Percentiles rank a stretch among this genome's conserved stretches.
phyloP scores from a whole-genome alignment of 176 grass and related monocot species.

The Oryza brachyantha region DNA sequence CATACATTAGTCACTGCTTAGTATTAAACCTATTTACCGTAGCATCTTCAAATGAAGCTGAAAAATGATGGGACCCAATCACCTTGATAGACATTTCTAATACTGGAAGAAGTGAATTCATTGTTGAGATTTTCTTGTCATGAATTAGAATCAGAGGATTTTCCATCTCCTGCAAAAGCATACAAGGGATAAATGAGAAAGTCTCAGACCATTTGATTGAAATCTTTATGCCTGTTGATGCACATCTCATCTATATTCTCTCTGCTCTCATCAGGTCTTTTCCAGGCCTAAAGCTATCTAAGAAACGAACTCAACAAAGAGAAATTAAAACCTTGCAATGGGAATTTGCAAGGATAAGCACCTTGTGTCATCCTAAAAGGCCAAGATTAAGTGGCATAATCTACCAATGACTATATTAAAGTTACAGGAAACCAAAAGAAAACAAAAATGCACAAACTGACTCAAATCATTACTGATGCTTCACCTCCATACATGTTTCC shows the following conservation, averaged over 20 bases:
- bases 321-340: not conserved
- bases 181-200: constrained; percentile 14
- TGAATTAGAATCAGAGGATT: constrained; percentile 94
- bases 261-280: not conserved
- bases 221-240: not conserved
- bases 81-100: constrained; percentile 83
- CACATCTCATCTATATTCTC: not conserved
- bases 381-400: not conserved
- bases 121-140: constrained; percentile 91
- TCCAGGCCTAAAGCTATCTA: not conserved
- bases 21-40: constrained; percentile 24
- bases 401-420: constrained; percentile 15
- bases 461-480: not conserved
- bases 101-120: constrained; percentile 70
- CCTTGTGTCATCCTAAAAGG: not conserved
- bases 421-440: not conserved
- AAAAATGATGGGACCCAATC: not conserved
- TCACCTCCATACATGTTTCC: not conserved
- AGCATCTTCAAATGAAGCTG: not conserved
- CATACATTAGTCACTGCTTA: constrained; percentile 30
- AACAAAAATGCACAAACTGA: too few relatives aligned
- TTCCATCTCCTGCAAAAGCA: constrained; percentile 63
- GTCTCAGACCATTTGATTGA: not conserved
- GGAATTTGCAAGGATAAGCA: not conserved
- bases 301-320: not conserved